Base-by-base conservation (phyloP, 805 yeast species). In the Novakomyces olei region DNA sequence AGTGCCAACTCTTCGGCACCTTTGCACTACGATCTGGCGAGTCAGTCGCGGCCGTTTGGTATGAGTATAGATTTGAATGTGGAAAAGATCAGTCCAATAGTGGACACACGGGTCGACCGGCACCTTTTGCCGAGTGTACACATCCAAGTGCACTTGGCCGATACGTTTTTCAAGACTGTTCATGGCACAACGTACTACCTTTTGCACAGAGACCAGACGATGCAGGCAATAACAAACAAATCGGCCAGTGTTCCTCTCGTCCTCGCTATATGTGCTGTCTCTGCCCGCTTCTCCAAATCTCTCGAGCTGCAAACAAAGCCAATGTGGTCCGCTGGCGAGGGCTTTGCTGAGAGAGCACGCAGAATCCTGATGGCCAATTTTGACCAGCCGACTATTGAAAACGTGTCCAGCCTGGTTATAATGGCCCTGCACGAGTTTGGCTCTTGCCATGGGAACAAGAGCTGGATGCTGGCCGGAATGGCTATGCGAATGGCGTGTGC, bases 401-500 rank as follows among this genome's bases (percentile, higher is more conserved):
- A 50, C 5, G 44, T 51, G 3, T 55, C 52, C 34, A 55, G 57
- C 2, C 26, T 49, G 27, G 40, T 50, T 16, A 41, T 46, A 19
- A 38, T 51, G 29, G 47, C 50, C 5, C 48, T 52, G 32, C 49
- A 50, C 37, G 57, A 51, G 36, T 51, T 51, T 35, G 50, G 52
- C 32, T 38, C 46, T 6, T 27, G 44, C 30, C 41, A 45, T 16
- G 55, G 53, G 5, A 49, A 48, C n/a, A 43, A 47, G 30, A 47
- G 52, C 9, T 49, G 53, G 39, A 51, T 51, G n/a, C 51, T 48
- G 31, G 45, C 51, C 22, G 49, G 52, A 5, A 39, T 51, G 41
- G 50, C 51, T 5, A 44, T 51, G 35, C 47, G 55, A 3, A 47
- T 49, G 49, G 55, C 55, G 8, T 39, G 46, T 3, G 46, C 48